phyloP scores from a whole-genome alignment of 164 flowering plant species.

The Sextonia rubra region DNA sequence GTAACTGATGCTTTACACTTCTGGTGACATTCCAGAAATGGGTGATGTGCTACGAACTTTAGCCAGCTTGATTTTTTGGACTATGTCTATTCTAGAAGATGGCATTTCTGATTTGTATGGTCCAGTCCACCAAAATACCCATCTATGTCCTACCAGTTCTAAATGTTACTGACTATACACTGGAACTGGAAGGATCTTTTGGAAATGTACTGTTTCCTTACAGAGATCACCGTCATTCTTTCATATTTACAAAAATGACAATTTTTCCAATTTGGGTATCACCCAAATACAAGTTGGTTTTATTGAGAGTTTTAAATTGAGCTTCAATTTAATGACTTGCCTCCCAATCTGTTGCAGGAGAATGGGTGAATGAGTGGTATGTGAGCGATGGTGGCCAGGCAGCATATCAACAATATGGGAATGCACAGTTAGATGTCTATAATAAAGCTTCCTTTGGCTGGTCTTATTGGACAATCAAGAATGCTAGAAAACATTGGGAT shows the following conservation, averaged over 20 bases:
- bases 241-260: background rate
- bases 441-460: conserved; percentile 81
- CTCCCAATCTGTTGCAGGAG: conserved; percentile 46
- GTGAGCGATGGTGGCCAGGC: conserved; percentile 38
- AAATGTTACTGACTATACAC: too few relatives aligned
- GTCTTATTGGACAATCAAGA: conserved; percentile 89
- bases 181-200: background rate
- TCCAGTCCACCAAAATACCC: background rate
- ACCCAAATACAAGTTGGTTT: background rate
- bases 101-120: background rate
- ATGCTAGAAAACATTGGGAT: conserved; percentile 78
- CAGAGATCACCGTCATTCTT: background rate
- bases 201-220: background rate
- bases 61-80: background rate
- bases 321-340: background rate
- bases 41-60: background rate
- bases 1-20: background rate
- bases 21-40: background rate
- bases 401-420: conserved; percentile 69
- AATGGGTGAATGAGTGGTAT: conserved; percentile 92
- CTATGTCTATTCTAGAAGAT: background rate
- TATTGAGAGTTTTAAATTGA: background rate
- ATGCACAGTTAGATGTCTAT: conserved; percentile 69
- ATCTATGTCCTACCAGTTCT: background rate
- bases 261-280: background rate